Conservation (phyloP, 331 rosid species). For the Rhamnella rubrinervis region DNA sequence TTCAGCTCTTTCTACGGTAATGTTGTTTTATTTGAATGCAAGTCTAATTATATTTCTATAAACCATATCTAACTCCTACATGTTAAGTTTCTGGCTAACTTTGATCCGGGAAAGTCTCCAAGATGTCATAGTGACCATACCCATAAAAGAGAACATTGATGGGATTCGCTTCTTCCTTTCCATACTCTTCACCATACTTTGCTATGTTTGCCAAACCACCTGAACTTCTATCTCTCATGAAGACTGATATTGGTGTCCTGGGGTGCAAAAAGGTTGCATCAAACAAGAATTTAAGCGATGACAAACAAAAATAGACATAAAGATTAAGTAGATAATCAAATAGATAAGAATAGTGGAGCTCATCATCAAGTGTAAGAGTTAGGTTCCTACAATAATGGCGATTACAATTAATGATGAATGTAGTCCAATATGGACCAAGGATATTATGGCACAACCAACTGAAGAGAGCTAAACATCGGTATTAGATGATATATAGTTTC, state of each 20-base stretch:
- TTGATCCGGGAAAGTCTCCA: slow-evolving; percentile 48
- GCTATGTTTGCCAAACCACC: slow-evolving; percentile 69
- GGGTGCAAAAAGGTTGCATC: slow-evolving; percentile 12
- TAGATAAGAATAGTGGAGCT: neutral
- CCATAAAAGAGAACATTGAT: slow-evolving; percentile 89
- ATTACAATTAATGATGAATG: no score
- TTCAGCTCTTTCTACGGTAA: no score
- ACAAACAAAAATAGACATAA: slow-evolving; percentile 4
- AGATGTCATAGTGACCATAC: slow-evolving; percentile 86
- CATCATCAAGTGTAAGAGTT: neutral
- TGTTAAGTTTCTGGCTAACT: neutral
- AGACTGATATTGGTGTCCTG: slow-evolving; percentile 82
- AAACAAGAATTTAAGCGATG: slow-evolving; percentile 3
- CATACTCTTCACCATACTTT: slow-evolving; percentile 77
- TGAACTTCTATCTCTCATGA: slow-evolving; percentile 64
- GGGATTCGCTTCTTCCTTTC: slow-evolving; percentile 48
- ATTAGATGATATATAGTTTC: neutral
- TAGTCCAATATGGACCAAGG: no score
- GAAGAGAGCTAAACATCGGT: no score
- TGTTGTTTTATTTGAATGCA: no score
- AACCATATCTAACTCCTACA: no score
- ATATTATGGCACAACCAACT: no score
- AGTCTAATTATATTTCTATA: no score
- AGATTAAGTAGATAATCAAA: neutral
- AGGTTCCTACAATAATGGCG: no score